phyloP scores from a whole-genome alignment of 2,329 filamentous ascomycete genomes.

The Monilinia fructigena region DNA sequence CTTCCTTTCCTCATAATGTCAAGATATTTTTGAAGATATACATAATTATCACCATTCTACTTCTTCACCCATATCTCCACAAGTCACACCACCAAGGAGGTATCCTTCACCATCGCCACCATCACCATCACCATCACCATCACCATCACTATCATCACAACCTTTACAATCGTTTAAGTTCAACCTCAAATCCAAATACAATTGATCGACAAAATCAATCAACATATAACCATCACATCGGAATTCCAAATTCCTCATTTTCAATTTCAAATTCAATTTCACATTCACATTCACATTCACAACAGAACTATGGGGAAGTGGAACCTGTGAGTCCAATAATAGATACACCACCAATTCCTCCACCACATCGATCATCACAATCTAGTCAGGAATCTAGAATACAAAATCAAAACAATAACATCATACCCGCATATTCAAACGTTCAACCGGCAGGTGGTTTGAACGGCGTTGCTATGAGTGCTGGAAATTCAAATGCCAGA shows the following conservation, averaged over 20 bases:
- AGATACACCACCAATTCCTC: constrained; percentile 35
- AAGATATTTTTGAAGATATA: constrained; percentile 11
- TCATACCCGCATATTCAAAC: constrained; percentile 38
- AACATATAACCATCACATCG: constrained; percentile 22
- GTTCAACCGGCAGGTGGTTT: constrained; percentile 62
- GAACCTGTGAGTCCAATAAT: constrained; percentile 26
- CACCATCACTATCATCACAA: neutral
- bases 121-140: neutral
- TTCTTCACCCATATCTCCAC: constrained; percentile 12
- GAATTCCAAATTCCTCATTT: constrained; percentile 22
- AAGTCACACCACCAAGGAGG: neutral
- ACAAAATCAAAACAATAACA: constrained; percentile 26
- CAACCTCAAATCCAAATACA: neutral
- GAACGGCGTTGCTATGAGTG: constrained; percentile 63
- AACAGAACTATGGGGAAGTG: constrained; percentile 26
- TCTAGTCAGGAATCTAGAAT: constrained; percentile 31
- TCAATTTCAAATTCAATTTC: too few relatives aligned
- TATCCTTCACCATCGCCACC: neutral
- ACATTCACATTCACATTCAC: neutral
- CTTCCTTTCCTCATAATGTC: constrained; percentile 3
- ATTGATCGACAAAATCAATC: neutral
- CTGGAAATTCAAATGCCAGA: constrained; percentile 63
- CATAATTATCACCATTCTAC: neutral
- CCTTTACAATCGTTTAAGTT: neutral
- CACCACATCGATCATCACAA: constrained; percentile 38